Base-by-base conservation (phyloP, 2,329 filamentous ascomycete species). In the Colletotrichum chlorophyti region DNA sequence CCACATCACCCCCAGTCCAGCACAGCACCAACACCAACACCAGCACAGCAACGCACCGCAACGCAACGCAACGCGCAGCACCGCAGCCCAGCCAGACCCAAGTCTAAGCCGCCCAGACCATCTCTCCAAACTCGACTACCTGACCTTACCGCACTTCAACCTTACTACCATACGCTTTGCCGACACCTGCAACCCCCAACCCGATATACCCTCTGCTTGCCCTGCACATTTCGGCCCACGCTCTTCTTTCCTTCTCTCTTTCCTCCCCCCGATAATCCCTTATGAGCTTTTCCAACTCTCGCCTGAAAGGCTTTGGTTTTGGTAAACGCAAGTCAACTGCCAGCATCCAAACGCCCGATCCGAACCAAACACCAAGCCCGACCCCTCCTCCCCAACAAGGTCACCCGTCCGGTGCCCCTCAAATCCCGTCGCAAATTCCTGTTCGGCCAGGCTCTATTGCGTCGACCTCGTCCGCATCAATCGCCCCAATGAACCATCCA, bases 211-310 rank as follows among this genome's bases (percentile, higher is more conserved):
- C 47, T 58, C 48, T 53, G 58, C 47, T 48, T 32, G 45, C 47
- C 55, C 59, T 61, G 54, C 55, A 55, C 47, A 59, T 53, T 42
- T 34, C 34, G 57, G 60, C 40, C 57, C 57, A 49, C 41, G 51
- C 45, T 54, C 41, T 49, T 53, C 59, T 61, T 54, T 45, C 55
- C 48, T 58, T 60, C 57, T 43, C 53, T 35, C 43, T 31, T 51
- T 48, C 45, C 48, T 50, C 37, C 51, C 42, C 42, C 40, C 50
- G 15, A 40, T 41, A 47, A 45, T 76, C 79, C 77, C 55, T 49
- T 81, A 90, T 91, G 88, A 90, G 85, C 83, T 91, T 87, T 83
- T 84, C 90, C 85, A 91, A 91, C 82, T 85, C 86, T 74, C 87
- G 89, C 77, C 86, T 91, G 75, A 90, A 91, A 82, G 84, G 85